Base-by-base conservation (phyloP, 1,284 basidiomycete species). In the Sphaerobolus stellatus region DNA sequence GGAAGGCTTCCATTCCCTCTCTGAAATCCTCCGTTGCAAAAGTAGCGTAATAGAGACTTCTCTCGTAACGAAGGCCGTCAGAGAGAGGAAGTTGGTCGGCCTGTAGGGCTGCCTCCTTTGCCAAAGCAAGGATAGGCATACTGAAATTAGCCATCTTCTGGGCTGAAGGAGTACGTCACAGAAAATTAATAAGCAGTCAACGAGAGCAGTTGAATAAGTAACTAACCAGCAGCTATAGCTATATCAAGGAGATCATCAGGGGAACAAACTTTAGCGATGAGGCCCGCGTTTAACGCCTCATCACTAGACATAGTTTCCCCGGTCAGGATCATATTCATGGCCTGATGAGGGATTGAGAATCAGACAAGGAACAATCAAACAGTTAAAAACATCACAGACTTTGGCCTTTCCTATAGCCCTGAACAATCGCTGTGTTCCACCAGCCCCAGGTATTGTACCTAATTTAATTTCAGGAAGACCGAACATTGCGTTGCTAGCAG, bases 241-340 rank as follows among this genome's bases (percentile, higher is more conserved):
- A 56, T 60, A 18, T 57, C 46, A 8, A 71, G 48, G 20, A 69
- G 61, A 50, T 68, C 53, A 3, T 67, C 62, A 4, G 38, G 47
- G 1, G 68, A 62, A 5, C 68, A 61, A 9, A 73, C 58, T 52
- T 67, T 70, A 16, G 70, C 62, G 7, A 72, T 63, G 25, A 71
- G 57, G 28, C 69, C 69, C 0, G 70, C 66, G 2, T 55, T 63
- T 58, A 74, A 78, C 1, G 85, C 86, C 57, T 86, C 79, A 44
- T 73, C 66, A 1, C 83, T 84, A 24, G 70, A 68, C 45, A 88
- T 72, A 56, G 66, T 73, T 51, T 77, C 72, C 27, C 83, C 83
- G 3, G 85, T 85, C 28, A 88, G 68, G 55, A 84, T 77, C 69
- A 87, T 75, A 65, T 88, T 84, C 84, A 88, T 88, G 4, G 84